Evolutionary conservation across 176 grass and related monocot genomes (phyloP), one percentile per base, ranked within the genome.

Genomic region (Paspalum vaginatum): DNA sequence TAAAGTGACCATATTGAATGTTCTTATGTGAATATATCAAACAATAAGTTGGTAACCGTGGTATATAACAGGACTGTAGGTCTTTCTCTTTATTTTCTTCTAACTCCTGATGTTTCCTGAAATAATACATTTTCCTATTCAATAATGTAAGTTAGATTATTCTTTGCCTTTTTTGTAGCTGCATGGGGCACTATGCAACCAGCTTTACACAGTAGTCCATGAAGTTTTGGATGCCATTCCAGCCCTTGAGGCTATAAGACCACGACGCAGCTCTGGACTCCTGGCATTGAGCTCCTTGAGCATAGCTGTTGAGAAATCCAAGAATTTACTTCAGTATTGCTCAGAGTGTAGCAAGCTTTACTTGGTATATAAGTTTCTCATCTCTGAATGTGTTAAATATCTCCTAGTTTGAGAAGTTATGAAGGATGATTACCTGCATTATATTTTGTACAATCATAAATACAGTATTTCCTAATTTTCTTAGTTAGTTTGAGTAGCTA

Each of bases 261-360:
- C 87, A 65, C 63, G 85, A 83, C 90, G 85, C 68, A 88, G 46
- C 39, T 86, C 85, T 15, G 87, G 87, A 26, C 71, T 94, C 75
- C 76, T 90, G 18, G 91, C 87, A 48, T 79, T 97, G 71, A 92
- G 91, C 47, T 86, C 85, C 24, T 72, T 97, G 74, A 77, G 83
- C 47, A 80, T 92, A 70, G 59, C 72, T 77, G 81, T 92, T 37
- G 73, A 90, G 53, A 97, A 92, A 66, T 82, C 91, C 61, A 97
- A 87, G 68, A 68, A 75, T 68, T 70, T 97, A 47, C 91, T 97
- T 78, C 80, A 90, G 52, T 80, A 88, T 80, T 97, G 95, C 74
- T 85, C 87, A 41, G 95, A 97, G 46, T 90, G 80, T 75, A 97
- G 95, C 95, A 94, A 91, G 69, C 87, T 97, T 86, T 97, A 97